Conservation (phyloP, 2,329 filamentous ascomycete species). For the Uncinocarpus reesii region DNA sequence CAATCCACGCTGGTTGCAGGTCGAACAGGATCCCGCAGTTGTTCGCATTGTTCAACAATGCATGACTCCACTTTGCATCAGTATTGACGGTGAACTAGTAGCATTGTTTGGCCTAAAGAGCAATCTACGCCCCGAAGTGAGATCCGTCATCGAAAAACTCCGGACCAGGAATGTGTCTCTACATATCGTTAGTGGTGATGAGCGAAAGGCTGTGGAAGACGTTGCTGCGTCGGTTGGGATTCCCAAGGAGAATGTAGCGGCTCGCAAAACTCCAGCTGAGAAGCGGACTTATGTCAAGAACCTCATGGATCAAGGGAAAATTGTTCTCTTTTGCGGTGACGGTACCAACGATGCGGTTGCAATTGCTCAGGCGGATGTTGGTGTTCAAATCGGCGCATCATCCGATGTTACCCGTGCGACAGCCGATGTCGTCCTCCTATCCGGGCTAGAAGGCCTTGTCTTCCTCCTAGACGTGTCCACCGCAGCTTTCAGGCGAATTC, state of each 20-base stretch:
- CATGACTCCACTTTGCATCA: slow-evolving; percentile 49
- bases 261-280: slow-evolving; percentile 42
- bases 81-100: slow-evolving; percentile 35
- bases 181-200: slow-evolving; percentile 50
- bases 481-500: slow-evolving; percentile 41
- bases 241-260: slow-evolving; percentile 31
- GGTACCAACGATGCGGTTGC: slow-evolving; percentile 71
- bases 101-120: slow-evolving; percentile 45
- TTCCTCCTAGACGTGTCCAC: slow-evolving; percentile 47
- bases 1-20: slow-evolving; percentile 29
- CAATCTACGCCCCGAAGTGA: slow-evolving; percentile 41
- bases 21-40: slow-evolving; percentile 26
- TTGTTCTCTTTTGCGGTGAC: slow-evolving; percentile 62
- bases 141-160: slow-evolving; percentile 44
- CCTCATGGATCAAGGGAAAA: slow-evolving; percentile 23
- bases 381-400: slow-evolving; percentile 55
- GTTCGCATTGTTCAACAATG: slow-evolving; percentile 31
- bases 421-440: slow-evolving; percentile 59
- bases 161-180: slow-evolving; percentile 39
- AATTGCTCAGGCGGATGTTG: slow-evolving; percentile 59
- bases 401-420: slow-evolving; percentile 57
- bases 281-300: slow-evolving; percentile 46
- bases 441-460: slow-evolving; percentile 47
- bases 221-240: slow-evolving; percentile 40
- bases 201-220: slow-evolving; percentile 39